These are phyloP conservation scores for Biscogniauxia marginata DNA, from an alignment of 2,329 filamentous ascomycete genomes.

Conservation along the genomic window DNA sequence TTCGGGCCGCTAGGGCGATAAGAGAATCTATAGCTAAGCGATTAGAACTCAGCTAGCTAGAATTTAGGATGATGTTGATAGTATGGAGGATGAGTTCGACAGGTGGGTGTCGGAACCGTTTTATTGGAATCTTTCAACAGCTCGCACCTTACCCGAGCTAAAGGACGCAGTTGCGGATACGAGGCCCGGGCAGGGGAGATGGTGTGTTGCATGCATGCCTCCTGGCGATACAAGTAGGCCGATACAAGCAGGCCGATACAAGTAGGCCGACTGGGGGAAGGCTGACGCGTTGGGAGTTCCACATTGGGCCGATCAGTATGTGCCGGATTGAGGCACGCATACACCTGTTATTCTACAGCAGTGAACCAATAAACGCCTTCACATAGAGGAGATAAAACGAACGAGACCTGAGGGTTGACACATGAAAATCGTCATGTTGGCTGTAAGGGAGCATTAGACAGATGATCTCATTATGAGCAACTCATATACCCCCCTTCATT, in stretches of 20 bases:
- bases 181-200: too few species aligned
- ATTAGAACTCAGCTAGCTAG: neutral
- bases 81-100: neutral
- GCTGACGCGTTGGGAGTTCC: conserved; percentile 28
- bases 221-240: neutral
- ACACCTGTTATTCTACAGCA: too few species aligned
- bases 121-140: neutral
- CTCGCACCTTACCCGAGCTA: neutral
- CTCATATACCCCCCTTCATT: too few species aligned
- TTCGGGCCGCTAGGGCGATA: neutral
- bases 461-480: too few species aligned
- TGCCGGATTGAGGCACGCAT: neutral
- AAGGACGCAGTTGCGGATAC: neutral
- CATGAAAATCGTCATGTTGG: neutral
- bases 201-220: neutral
- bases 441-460: too few species aligned
- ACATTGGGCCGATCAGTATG: conserved; percentile 15
- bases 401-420: neutral
- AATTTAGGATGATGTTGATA: neutral
- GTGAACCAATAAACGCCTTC: too few species aligned
- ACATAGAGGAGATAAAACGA: neutral
- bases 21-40: neutral
- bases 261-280: too few species aligned
- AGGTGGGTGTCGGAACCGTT: neutral
- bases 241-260: too few species aligned